Evolutionary conservation across 2,329 filamentous ascomycete species (phyloP).

Genomic region (Nemania sp.): DNA sequence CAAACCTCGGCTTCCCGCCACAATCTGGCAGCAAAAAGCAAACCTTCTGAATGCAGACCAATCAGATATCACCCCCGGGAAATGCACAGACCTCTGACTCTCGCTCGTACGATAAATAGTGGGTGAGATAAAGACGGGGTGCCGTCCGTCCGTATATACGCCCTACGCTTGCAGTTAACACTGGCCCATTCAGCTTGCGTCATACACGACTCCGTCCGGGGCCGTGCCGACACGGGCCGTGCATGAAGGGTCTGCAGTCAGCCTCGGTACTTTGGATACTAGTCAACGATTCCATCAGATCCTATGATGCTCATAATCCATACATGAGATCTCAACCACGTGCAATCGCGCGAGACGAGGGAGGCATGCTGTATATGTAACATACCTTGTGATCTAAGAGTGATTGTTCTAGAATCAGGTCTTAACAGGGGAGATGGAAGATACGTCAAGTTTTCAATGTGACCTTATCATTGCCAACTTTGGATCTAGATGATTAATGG

Average conservation of each 20-base stretch:
- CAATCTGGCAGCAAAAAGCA: background rate
- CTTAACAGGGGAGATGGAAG: background rate
- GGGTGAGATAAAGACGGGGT: background rate
- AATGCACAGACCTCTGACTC: background rate
- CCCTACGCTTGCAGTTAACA: background rate
- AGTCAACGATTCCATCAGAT: background rate
- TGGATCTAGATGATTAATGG: too few species aligned
- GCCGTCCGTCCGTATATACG: background rate
- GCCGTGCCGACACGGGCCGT: background rate
- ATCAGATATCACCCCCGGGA: background rate
- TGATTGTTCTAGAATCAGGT: too few species aligned
- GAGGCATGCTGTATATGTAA: too few species aligned
- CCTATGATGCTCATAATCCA: background rate
- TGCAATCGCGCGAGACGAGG: too few species aligned
- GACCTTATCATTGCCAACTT: background rate
- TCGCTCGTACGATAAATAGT: background rate
- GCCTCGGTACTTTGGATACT: background rate
- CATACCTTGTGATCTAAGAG: too few species aligned
- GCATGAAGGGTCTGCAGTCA: background rate
- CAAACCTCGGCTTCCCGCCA: background rate
- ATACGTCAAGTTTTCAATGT: background rate
- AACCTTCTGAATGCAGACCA: background rate
- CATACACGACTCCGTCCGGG: background rate
- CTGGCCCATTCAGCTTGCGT: background rate
- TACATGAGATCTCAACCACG: too few species aligned